Base-by-base conservation (phyloP, 2,329 filamentous ascomycete genomes). In the Verticillium tricorpus region DNA sequence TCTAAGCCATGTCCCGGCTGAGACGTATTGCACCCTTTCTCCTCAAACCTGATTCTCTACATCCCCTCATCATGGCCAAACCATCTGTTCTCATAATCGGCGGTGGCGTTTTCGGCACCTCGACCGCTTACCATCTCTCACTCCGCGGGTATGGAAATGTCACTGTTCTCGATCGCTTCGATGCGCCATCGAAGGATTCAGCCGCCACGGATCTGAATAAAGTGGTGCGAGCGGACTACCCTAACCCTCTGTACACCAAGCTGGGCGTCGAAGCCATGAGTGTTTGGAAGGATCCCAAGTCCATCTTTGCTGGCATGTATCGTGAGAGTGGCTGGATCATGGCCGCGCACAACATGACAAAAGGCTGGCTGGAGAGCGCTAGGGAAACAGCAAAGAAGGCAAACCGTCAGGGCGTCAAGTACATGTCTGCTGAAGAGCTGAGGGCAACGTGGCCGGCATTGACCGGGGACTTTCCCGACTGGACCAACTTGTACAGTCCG, bases 141-240 rank as follows among this genome's bases (percentile, higher is more conserved):
- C 60, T 57, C 2, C 59, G 65, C 11, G 65, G 65, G 22, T 68
- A 66, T 56, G 57, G 56, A 14, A 57, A 57, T 15, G 65, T 71
- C 22, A 71, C 65, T 2, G 64, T 71, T n/a, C 55, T 70, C 17
- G 69, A 71, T 40, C 67, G 69, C 0, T 70, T 69, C 58, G 63
- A 65, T 22, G 62, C 65, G 4, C 67, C 68, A 0, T 69, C 67
- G 31, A 66, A 65, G 35, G 68, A 69, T 45, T 67, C 69, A 8
- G 69, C 69, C 5, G 67, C 64, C 3, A 69, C 63, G 61, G 74
- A 76, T 54, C 66, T 74, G 28, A 76, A 76, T 62, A 77, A 77
- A 60, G 71, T 76, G 25, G 69, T 77, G 17, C 70, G 74, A 7
- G 68, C 73, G 28, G 73, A 75, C 22, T 77, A 76, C 54, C 70